phyloP scores from a whole-genome alignment of 306 rosid genomes.

The Quercus robur region DNA sequence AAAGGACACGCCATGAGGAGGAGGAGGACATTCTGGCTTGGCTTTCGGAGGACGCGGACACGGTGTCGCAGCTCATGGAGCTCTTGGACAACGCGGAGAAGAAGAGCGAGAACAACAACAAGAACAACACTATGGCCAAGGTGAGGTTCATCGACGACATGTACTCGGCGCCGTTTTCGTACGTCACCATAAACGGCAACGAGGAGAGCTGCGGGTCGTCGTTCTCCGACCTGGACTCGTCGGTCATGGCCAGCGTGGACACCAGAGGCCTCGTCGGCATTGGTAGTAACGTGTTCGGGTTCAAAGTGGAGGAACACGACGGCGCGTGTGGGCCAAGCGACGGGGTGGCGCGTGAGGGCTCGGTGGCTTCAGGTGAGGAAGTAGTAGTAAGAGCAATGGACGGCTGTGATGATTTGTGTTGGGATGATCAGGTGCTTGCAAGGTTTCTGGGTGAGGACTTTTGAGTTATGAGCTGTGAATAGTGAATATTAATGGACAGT shows the following conservation, averaged over 20 bases:
- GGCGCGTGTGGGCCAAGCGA: slow-evolving; percentile 20
- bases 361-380: not conserved
- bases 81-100: slow-evolving; percentile 4
- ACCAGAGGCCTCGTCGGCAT: slow-evolving; percentile 11
- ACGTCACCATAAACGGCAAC: slow-evolving; percentile 67
- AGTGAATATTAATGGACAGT: too few species aligned
- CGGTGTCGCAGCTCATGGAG: slow-evolving; percentile 22
- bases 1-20: not conserved
- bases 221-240: slow-evolving; percentile 58
- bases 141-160: slow-evolving; percentile 56
- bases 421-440: slow-evolving; percentile 40
- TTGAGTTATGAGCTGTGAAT: not conserved
- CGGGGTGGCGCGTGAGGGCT: slow-evolving; percentile 14
- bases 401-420: slow-evolving; percentile 9
- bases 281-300: too few species aligned
- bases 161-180: slow-evolving; percentile 43
- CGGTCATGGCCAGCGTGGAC: slow-evolving; percentile 69
- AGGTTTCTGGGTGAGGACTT: slow-evolving; percentile 38
- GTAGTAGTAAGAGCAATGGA: not conserved
- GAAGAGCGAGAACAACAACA: not conserved
- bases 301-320: not conserved
- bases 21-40: slow-evolving; percentile 18
- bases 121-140: not conserved
- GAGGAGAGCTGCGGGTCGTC: slow-evolving; percentile 86
- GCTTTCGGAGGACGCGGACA: slow-evolving; percentile 17